Base-by-base conservation (phyloP, 805 yeast species). In the Candida berthetii region DNA sequence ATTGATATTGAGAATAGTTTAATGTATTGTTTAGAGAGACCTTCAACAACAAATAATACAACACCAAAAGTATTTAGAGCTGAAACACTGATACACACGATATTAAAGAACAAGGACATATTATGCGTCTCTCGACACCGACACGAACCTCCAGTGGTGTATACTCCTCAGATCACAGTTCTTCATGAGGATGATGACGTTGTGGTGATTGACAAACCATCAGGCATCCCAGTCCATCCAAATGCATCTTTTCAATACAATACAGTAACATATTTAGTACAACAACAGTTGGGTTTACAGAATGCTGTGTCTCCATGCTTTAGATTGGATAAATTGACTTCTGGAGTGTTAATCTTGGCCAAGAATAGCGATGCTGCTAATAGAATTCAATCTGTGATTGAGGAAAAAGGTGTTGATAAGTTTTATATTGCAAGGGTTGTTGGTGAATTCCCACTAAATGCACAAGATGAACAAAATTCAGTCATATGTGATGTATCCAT, bases 151-250 rank as follows among this genome's bases (percentile, higher is more conserved):
- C 43, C 55, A 10, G 90, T 90, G 2, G 62, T 82, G 29, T 40
- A 63, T 54, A 44, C 64, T 42, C 54, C 68, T 35, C 73, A 75
- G 0, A 80, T 88, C 38, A 71, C 74, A 41, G 76, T 86, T 19
- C 84, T 90, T 0, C 72, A 68, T 57, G 86, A 89, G 53, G 82
- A 87, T 57, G 88, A 82, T 7, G 76, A 84, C 38, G 58, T 88
- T 18, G 69, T 93, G 5, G 95, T 85, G 3, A 82, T 93, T 18
- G 96, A 91, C 59, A 93, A 93, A 49, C 99, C 99, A 0, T 75
- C 93, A 4, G 97, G 99, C 0, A 73, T 93, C 3, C 97, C 99
- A 0, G 96, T 87, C 0, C 99, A 93, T 59, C 98, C 99, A 3
- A 84, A 96, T 0, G 99, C 98, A 0, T 65, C 90, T 48, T 79